phyloP scores from a whole-genome alignment of 495 filamentous ascomycete species.

The Xylaria intraflava region DNA sequence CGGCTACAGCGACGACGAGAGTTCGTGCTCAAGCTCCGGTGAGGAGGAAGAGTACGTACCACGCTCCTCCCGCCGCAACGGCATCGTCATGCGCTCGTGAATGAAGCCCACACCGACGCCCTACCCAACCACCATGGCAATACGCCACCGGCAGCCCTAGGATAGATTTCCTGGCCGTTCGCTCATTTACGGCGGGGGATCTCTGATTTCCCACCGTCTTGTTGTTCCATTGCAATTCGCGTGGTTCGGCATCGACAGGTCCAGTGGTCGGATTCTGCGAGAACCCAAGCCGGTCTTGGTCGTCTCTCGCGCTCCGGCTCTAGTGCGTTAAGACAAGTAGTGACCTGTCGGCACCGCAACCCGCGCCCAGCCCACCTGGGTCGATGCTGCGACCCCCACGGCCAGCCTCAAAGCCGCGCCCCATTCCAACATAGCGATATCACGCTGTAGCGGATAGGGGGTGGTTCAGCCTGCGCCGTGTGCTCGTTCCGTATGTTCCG shows the following conservation, averaged over 20 bases:
- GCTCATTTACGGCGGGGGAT: slow-evolving; percentile 19
- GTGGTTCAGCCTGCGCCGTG: slow-evolving; percentile 13
- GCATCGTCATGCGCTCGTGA: slow-evolving; percentile 61
- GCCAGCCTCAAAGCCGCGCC: slow-evolving; percentile 1
- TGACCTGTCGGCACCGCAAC: neutral
- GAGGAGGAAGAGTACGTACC: slow-evolving; percentile 59
- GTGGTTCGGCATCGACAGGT: slow-evolving; percentile 19
- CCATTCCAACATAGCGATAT: neutral
- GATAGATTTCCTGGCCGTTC: slow-evolving; percentile 27
- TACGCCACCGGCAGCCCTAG: slow-evolving; percentile 23
- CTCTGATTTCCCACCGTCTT: slow-evolving; percentile 16
- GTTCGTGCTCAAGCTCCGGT: slow-evolving; percentile 33
- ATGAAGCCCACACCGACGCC: slow-evolving; percentile 1
- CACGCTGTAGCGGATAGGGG: neutral
- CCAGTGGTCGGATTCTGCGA: slow-evolving; percentile 6
- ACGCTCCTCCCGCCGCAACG: slow-evolving; percentile 59
- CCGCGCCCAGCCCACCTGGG: slow-evolving; percentile 28
- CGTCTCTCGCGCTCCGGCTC: slow-evolving; percentile 13
- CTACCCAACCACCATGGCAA: neutral
- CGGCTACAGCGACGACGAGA: slow-evolving; percentile 63
- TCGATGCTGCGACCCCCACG: slow-evolving; percentile 34
- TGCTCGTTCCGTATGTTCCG: slow-evolving; percentile 29
- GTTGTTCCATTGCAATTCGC: slow-evolving; percentile 29
- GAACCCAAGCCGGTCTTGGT: slow-evolving; percentile 21
- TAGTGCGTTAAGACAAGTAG: slow-evolving; percentile 7